Conservation (phyloP, 2,329 filamentous ascomycete species). For the Orbilia blumenaviensis region DNA sequence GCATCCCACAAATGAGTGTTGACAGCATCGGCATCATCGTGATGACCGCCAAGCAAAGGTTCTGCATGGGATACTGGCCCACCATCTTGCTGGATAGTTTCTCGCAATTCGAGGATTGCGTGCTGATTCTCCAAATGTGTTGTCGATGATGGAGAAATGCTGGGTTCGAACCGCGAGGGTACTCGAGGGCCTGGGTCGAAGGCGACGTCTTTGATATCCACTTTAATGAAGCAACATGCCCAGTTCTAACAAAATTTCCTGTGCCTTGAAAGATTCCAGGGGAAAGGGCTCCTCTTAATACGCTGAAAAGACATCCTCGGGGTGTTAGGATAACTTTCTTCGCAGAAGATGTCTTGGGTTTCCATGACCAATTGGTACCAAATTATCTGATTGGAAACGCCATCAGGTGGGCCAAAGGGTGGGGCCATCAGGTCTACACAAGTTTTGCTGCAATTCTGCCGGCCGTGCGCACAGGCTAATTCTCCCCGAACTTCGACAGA, state of each 20-base stretch:
- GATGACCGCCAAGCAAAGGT: slow-evolving; percentile 52
- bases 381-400: slow-evolving; percentile 35
- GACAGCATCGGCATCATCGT: slow-evolving; percentile 51
- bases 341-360: slow-evolving; percentile 18
- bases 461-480: slow-evolving; percentile 47
- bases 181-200: no score
- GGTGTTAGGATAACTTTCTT: slow-evolving; percentile 8
- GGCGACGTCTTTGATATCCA: slow-evolving; percentile 14
- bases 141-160: slow-evolving; percentile 15
- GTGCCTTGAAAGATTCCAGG: slow-evolving; percentile 12
- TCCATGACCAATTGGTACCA: slow-evolving; percentile 4
- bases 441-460: slow-evolving; percentile 31
- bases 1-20: slow-evolving; percentile 31
- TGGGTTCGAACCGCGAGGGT: slow-evolving; percentile 7
- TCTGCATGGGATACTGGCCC: slow-evolving; percentile 50
- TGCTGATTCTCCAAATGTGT: slow-evolving; percentile 17
- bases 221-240: slow-evolving; percentile 24
- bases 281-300: slow-evolving; percentile 39
- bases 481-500: neutral
- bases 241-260: neutral
- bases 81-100: slow-evolving; percentile 38
- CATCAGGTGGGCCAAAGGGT: slow-evolving; percentile 24
- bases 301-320: slow-evolving; percentile 7
- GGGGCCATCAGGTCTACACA: slow-evolving; percentile 25
- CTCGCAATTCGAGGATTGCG: neutral